Conservation (phyloP, 1,139 yeast genomes). For the Zygosaccharomyces pseudobailii region DNA sequence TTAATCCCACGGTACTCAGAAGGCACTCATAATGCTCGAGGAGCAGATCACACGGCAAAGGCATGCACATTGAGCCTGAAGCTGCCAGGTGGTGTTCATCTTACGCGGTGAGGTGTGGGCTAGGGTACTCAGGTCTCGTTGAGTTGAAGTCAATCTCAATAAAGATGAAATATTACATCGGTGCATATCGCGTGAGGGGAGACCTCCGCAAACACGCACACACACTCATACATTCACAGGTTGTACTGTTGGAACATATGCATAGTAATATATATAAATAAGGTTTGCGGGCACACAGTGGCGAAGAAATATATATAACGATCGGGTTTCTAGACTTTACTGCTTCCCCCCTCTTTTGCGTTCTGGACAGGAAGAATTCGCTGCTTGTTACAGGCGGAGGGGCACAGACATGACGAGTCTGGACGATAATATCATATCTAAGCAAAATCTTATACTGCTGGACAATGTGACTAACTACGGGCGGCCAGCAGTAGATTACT, state of each 20-base stretch:
- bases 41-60: background rate
- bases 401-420: slow-evolving; percentile 18
- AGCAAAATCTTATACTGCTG: slow-evolving; percentile 28
- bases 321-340: background rate
- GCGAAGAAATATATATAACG: too few species aligned
- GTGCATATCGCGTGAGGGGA: background rate
- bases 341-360: too few species aligned
- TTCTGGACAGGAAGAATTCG: too few species aligned
- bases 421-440: slow-evolving; percentile 30
- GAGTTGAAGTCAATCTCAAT: background rate
- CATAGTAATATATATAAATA: background rate
- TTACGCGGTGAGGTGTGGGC: background rate
- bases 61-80: too few species aligned
- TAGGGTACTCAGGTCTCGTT: background rate
- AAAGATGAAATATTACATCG: background rate
- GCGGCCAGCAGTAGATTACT: slow-evolving; percentile 31
- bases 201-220: background rate
- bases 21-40: background rate
- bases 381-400: background rate
- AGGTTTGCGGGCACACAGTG: too few species aligned
- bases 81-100: too few species aligned
- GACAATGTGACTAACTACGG: slow-evolving; percentile 32
- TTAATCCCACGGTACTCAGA: background rate
- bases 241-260: background rate
- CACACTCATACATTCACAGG: background rate